phyloP scores from a whole-genome alignment of 305 asterid genomes.

The Solanum hybrid region DNA sequence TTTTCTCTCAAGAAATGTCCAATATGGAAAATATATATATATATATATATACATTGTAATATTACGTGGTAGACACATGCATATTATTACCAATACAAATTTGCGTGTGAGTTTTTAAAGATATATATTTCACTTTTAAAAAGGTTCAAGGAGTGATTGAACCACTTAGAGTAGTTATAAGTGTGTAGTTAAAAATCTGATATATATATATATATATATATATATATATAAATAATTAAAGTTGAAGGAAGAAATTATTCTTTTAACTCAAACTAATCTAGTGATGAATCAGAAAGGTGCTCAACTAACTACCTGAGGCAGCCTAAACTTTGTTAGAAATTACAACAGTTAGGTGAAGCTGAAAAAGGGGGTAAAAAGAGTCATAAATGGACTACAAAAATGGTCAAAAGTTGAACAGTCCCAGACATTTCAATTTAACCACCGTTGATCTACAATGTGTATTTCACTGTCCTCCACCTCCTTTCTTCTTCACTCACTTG shows the following conservation, averaged over 20 bases:
- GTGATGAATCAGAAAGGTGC: neutral
- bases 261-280: neutral
- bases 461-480: conserved; percentile 1
- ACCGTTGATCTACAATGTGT: neutral
- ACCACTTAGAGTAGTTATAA: neutral
- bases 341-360: neutral
- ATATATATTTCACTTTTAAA: too few relatives aligned
- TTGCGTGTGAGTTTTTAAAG: neutral
- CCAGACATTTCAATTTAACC: neutral
- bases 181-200: neutral
- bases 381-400: neutral
- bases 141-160: neutral
- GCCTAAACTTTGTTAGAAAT: neutral
- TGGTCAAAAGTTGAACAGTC: neutral
- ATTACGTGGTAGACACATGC: neutral
- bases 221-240: too few relatives aligned
- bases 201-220: too few relatives aligned
- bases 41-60: too few relatives aligned
- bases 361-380: neutral
- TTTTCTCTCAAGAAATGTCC: too few relatives aligned
- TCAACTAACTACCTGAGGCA: neutral
- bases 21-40: too few relatives aligned
- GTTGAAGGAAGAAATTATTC: neutral
- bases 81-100: neutral
- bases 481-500: neutral